Conservation (phyloP, 805 yeast genomes). For the Saccharomycopsis fibuligera region DNA sequence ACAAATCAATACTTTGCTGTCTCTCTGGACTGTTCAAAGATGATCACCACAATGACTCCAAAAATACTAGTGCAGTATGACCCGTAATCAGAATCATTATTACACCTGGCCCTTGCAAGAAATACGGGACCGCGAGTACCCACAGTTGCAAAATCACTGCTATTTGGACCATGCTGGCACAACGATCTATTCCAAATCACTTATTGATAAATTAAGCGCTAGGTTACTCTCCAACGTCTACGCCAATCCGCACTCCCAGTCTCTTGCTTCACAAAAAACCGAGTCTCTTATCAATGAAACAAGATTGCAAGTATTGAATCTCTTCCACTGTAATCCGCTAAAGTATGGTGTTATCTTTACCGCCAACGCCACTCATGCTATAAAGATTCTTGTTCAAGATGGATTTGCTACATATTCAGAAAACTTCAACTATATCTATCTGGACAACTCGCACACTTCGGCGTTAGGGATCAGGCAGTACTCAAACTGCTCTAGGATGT, state of each 20-base stretch:
- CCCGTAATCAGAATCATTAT: no score
- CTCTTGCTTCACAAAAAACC: conserved; percentile 29
- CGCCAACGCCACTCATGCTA: conserved; percentile 35
- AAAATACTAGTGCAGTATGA: no score
- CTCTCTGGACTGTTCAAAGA: no score
- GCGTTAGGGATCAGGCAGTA: conserved; percentile 32
- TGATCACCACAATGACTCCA: no score
- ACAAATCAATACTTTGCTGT: no score
- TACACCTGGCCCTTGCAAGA: no score
- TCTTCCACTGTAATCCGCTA: conserved; percentile 32
- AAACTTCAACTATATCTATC: conserved; percentile 23
- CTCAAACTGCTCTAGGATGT: not conserved
- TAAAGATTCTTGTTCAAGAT: conserved; percentile 32
- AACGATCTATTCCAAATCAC: conserved; percentile 29
- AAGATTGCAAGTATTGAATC: conserved; percentile 27
- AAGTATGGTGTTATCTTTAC: conserved; percentile 36
- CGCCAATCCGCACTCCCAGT: conserved; percentile 40
- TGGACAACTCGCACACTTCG: conserved; percentile 37
- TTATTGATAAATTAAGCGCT: conserved; percentile 25
- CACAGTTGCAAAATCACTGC: not conserved
- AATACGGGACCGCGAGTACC: not conserved
- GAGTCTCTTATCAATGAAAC: conserved; percentile 25
- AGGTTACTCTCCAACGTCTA: conserved; percentile 25
- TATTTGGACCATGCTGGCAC: conserved; percentile 42
- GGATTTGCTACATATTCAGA: conserved; percentile 19